phyloP scores from a whole-genome alignment of 2,329 filamentous ascomycete species.

The Trichoderma oligosporum region DNA sequence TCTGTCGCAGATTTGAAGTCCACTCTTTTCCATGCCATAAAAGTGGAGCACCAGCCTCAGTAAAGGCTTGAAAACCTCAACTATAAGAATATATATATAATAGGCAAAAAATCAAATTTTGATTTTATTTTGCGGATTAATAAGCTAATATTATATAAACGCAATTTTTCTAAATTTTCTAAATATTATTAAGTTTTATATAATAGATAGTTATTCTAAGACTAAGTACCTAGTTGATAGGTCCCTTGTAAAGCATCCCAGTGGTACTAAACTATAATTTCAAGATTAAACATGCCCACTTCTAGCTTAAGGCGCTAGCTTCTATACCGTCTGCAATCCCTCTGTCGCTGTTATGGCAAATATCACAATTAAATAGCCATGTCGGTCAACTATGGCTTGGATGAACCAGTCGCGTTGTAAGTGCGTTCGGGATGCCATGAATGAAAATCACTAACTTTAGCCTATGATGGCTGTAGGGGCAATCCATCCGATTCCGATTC shows the following conservation, averaged over 20 bases:
- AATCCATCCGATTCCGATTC: conserved; percentile 42
- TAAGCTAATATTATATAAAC: no score
- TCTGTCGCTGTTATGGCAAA: not conserved
- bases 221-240: no score
- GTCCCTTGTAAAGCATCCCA: no score
- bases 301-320: not conserved
- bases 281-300: not conserved
- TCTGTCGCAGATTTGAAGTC: conserved; percentile 1
- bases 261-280: no score
- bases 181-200: no score
- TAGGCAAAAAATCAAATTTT: no score
- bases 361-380: not conserved
- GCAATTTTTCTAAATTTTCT: no score
- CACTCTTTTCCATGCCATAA: not conserved
- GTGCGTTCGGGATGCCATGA: not conserved
- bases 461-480: conserved; percentile 22
- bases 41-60: not conserved
- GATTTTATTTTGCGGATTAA: no score
- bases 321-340: not conserved
- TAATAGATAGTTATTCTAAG: no score
- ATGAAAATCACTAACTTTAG: not conserved
- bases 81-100: not conserved
- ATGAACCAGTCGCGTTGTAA: not conserved
- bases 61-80: not conserved
- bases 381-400: not conserved